A percentile compares a stretch with the other conserved stretches of the same genome.
Conservation (phyloP, 1,284 basidiomycete species). For the Trichosporon sp. region DNA sequence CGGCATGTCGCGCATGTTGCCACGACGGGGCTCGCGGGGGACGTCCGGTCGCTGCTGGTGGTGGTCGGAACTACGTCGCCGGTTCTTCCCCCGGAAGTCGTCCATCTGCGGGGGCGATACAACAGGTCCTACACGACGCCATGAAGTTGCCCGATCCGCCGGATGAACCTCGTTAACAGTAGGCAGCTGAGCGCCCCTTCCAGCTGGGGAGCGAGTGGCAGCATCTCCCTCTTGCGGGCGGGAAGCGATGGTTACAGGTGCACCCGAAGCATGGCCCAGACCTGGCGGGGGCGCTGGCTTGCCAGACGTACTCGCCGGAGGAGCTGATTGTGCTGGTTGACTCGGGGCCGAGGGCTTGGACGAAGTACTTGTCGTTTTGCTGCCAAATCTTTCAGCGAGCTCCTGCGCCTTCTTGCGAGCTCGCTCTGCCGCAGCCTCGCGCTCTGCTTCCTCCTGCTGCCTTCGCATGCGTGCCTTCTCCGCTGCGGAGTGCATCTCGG, state of each 20-base stretch:
- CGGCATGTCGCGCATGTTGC: background rate
- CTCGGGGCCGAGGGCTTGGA: constrained; percentile 7
- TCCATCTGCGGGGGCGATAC: background rate
- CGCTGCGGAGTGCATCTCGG: constrained; percentile 82
- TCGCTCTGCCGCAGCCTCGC: constrained; percentile 74
- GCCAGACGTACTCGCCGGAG: constrained; percentile 9
- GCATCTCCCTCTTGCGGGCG: constrained; percentile 4
- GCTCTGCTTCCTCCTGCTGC: constrained; percentile 77
- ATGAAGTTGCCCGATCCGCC: constrained; percentile 11
- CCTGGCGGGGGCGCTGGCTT: constrained; percentile 13
- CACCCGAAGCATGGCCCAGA: background rate
- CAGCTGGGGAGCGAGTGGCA: background rate
- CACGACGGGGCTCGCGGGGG: background rate
- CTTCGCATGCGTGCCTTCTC: constrained; percentile 67
- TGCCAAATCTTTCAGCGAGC: constrained; percentile 67
- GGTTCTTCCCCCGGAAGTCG: background rate
- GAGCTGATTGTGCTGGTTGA: background rate
- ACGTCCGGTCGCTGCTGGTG: background rate
- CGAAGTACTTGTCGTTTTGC: constrained; percentile 7
- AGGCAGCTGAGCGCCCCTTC: background rate
- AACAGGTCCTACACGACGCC: constrained; percentile 1
- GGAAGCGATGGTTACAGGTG: constrained; percentile 12
- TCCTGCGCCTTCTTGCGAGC: constrained; percentile 79
- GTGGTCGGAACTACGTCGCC: background rate
- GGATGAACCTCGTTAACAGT: background rate